A percentile compares a stretch with the other conserved stretches of the same genome.
Conservation (phyloP, 495 filamentous ascomycete genomes). For the Lindgomyces ingoldianus region DNA sequence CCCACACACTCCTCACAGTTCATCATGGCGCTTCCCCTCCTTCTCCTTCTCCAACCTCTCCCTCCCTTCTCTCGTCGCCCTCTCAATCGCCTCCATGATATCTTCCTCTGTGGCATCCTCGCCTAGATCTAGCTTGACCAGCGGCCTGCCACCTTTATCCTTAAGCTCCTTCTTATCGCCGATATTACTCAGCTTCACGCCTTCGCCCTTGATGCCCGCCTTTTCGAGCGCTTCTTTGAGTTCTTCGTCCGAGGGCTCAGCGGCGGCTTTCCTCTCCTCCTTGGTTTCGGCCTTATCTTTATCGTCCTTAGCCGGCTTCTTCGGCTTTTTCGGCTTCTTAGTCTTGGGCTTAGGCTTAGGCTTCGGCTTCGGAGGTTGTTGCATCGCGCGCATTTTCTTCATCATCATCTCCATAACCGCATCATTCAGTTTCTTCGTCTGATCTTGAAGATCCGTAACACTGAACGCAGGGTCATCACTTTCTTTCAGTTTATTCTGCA, state of each 20-base stretch:
- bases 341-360: slow-evolving; percentile 48
- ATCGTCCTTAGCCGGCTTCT: slow-evolving; percentile 41
- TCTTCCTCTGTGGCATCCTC: slow-evolving; percentile 42
- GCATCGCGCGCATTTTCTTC: slow-evolving; percentile 64
- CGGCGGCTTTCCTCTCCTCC: slow-evolving; percentile 1
- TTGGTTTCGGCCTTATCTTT: slow-evolving; percentile 29
- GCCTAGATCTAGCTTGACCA: slow-evolving; percentile 32
- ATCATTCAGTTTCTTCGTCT: slow-evolving; percentile 63
- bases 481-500: slow-evolving; percentile 65
- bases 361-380: slow-evolving; percentile 51
- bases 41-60: slow-evolving; percentile 26
- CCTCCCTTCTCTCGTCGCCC: slow-evolving; percentile 38
- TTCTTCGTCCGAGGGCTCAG: slow-evolving; percentile 18
- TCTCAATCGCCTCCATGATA: slow-evolving; percentile 37
- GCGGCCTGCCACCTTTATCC: slow-evolving; percentile 28
- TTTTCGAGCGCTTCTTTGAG: slow-evolving; percentile 35
- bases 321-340: slow-evolving; percentile 45
- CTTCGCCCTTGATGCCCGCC: slow-evolving; percentile 32
- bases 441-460: slow-evolving; percentile 62
- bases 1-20: neutral
- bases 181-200: slow-evolving; percentile 31
- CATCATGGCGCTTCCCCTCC: slow-evolving; percentile 33
- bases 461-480: slow-evolving; percentile 71
- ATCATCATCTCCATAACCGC: slow-evolving; percentile 68
- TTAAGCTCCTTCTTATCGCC: slow-evolving; percentile 21